phyloP scores from a whole-genome alignment of 192 early-diverging fungal species.

The Diversispora eburnea region DNA sequence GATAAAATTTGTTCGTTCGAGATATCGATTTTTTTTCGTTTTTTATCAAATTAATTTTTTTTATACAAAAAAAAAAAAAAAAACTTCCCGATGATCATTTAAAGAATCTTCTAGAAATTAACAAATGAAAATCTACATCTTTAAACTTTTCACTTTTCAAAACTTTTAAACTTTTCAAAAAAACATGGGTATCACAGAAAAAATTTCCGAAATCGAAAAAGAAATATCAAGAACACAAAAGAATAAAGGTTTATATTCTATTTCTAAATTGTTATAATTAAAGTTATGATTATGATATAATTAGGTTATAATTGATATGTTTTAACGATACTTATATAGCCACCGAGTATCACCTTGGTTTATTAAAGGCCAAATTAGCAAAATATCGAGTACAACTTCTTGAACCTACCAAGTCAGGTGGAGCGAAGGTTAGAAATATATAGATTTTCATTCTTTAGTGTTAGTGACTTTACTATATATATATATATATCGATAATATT shows the following conservation, averaged over 20 bases:
- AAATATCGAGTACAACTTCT: slow-evolving; percentile 73
- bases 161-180: slow-evolving; percentile 19
- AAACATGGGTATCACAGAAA: slow-evolving; percentile 87
- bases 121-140: too few species aligned
- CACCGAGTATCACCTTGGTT: slow-evolving; percentile 96
- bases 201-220: slow-evolving; percentile 84
- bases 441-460: slow-evolving; percentile 32
- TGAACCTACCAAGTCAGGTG: slow-evolving; percentile 61
- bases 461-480: background rate
- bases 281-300: background rate
- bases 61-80: too few species aligned
- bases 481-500: too few species aligned
- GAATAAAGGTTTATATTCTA: slow-evolving; percentile 77
- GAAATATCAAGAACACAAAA: slow-evolving; percentile 95
- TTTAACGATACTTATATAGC: slow-evolving; percentile 41
- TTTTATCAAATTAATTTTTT: too few species aligned
- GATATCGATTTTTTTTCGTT: too few species aligned
- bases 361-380: slow-evolving; percentile 96
- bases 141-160: background rate
- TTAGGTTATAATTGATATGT: background rate
- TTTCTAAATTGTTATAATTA: background rate
- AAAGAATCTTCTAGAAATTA: too few species aligned
- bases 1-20: too few species aligned
- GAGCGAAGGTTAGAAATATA: slow-evolving; percentile 8
- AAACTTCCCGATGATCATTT: too few species aligned